These are phyloP conservation scores for Trichoderma reesei DNA, from an alignment of 495 filamentous ascomycete species.

Conservation along the genomic window DNA sequence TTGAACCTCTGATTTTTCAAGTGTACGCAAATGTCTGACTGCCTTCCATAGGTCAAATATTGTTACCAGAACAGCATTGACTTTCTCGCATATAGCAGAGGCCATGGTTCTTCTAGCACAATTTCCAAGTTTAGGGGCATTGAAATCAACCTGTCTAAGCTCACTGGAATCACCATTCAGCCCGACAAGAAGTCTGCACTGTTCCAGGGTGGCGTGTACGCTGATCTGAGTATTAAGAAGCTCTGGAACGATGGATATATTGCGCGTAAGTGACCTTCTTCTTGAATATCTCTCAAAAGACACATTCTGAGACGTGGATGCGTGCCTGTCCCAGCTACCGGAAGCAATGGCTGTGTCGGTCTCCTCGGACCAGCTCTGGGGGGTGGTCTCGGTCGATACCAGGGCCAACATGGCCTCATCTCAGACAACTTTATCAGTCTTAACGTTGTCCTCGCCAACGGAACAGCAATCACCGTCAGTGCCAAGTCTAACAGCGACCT, in stretches of 20 bases:
- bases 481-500: constrained; percentile 45
- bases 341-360: constrained; percentile 36
- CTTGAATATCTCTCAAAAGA: no score
- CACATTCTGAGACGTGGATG: not conserved
- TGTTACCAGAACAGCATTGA: constrained; percentile 13
- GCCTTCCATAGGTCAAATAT: constrained; percentile 9
- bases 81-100: constrained; percentile 10
- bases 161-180: constrained; percentile 9
- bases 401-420: constrained; percentile 51
- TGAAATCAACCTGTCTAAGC: constrained; percentile 10
- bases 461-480: constrained; percentile 30
- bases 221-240: not conserved
- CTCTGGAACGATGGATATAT: constrained; percentile 7
- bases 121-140: not conserved
- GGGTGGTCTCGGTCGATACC: constrained; percentile 51
- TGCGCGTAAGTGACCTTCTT: constrained; percentile 17
- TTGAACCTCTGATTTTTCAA: not conserved
- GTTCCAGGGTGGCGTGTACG: constrained; percentile 24
- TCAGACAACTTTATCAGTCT: constrained; percentile 45
- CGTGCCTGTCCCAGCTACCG: constrained; percentile 13
- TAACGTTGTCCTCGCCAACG: constrained; percentile 49
- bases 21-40: not conserved
- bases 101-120: constrained; percentile 9
- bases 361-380: constrained; percentile 48
- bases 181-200: constrained; percentile 9